Evolutionary conservation across 2,329 filamentous ascomycete genomes (phyloP).

Genomic region (Ophiostoma fasciatum): DNA sequence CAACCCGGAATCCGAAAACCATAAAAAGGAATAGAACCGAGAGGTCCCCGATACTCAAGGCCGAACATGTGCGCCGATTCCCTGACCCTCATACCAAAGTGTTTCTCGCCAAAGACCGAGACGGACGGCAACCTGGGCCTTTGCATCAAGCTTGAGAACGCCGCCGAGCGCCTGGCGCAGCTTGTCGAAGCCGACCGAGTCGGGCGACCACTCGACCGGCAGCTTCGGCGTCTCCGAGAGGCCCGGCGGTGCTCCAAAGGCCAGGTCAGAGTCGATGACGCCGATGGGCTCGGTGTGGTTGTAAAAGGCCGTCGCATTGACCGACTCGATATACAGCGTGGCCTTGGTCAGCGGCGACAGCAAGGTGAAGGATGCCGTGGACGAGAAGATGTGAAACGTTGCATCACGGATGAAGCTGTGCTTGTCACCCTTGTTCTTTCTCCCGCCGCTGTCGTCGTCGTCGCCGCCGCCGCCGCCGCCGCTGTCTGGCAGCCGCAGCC

Average conservation of each 20-base stretch:
- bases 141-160: conserved; percentile 60
- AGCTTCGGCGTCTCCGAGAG: conserved; percentile 56
- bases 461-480: conserved; percentile 20
- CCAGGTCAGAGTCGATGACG: conserved; percentile 56
- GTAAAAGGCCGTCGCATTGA: conserved; percentile 78
- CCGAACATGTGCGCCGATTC: conserved; percentile 52
- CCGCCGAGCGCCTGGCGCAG: conserved; percentile 70
- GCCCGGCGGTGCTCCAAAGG: conserved; percentile 67
- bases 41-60: too few species aligned
- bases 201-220: conserved; percentile 67
- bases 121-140: conserved; percentile 58
- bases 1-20: neutral
- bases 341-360: conserved; percentile 62
- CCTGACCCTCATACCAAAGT: conserved; percentile 54
- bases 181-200: conserved; percentile 69
- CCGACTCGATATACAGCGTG: conserved; percentile 59
- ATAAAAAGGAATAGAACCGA: too few species aligned
- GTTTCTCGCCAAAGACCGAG: conserved; percentile 61
- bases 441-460: conserved; percentile 21
- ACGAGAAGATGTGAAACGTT: conserved; percentile 74
- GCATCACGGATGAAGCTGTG: conserved; percentile 64
- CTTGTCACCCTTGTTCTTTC: too few species aligned
- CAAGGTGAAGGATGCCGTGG: conserved; percentile 71
- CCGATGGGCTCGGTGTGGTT: conserved; percentile 67
- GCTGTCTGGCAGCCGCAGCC: conserved; percentile 27